Evolutionary conservation across 768 basidiomycete species (phyloP).

Genomic region (Pulveroboletus frians): DNA sequence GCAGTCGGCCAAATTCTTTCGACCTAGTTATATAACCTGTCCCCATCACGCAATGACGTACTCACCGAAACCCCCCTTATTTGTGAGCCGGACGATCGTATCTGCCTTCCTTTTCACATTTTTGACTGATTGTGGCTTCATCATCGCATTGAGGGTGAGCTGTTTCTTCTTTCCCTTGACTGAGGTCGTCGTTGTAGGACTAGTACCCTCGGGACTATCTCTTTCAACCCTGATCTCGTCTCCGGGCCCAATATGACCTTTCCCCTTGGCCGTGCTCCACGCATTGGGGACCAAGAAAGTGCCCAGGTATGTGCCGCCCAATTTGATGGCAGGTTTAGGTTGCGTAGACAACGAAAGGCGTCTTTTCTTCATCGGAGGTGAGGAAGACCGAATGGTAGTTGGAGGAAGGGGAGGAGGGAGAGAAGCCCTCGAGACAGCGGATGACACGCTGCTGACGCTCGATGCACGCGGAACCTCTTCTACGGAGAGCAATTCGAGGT

Average conservation of each 20-base stretch:
- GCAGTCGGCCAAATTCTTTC: slow-evolving; percentile 73
- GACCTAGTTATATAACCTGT: neutral
- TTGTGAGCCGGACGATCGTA: slow-evolving; percentile 63
- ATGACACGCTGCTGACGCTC: slow-evolving; percentile 37
- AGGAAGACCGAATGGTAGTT: slow-evolving; percentile 7
- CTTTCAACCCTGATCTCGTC: slow-evolving; percentile 58
- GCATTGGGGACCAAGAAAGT: slow-evolving; percentile 66
- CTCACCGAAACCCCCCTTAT: slow-evolving; percentile 60
- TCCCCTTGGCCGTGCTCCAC: slow-evolving; percentile 74
- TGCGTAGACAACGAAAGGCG: slow-evolving; percentile 36
- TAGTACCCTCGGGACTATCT: slow-evolving; percentile 39
- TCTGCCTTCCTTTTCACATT: slow-evolving; percentile 48
- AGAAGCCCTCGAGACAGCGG: slow-evolving; percentile 23
- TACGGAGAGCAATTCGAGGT: slow-evolving; percentile 32
- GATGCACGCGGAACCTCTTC: slow-evolving; percentile 36
- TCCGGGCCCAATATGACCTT: slow-evolving; percentile 60
- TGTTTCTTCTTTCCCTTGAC: slow-evolving; percentile 52
- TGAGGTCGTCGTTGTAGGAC: slow-evolving; percentile 19
- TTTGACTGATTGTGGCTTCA: slow-evolving; percentile 52
- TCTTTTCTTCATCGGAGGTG: slow-evolving; percentile 48
- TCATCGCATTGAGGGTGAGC: slow-evolving; percentile 58
- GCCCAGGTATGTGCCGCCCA: slow-evolving; percentile 50
- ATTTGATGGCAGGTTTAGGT: slow-evolving; percentile 10
- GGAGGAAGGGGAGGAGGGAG: slow-evolving; percentile 24
- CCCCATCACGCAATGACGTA: neutral